phyloP scores from a whole-genome alignment of 2,329 filamentous ascomycete species.

The Colletotrichum godetiae region DNA sequence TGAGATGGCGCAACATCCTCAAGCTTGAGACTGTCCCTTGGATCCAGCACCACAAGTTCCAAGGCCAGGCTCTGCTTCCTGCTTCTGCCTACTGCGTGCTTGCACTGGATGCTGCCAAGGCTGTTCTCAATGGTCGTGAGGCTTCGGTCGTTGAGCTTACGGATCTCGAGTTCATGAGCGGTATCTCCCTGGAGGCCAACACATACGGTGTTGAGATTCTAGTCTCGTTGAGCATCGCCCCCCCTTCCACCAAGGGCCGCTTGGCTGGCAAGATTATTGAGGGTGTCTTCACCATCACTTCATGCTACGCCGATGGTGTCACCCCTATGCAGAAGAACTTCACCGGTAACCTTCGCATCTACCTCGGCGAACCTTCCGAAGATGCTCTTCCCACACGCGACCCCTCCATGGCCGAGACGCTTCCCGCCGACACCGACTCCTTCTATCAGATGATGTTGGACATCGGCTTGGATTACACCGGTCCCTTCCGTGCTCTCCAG shows the following conservation, averaged over 20 bases:
- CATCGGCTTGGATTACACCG: constrained; percentile 38
- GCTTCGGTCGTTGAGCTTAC: constrained; percentile 46
- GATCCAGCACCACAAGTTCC: constrained; percentile 50
- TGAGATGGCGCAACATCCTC: constrained; percentile 39
- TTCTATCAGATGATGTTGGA: constrained; percentile 37
- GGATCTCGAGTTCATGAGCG: constrained; percentile 46
- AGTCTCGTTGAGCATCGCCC: constrained; percentile 37
- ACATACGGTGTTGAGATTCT: constrained; percentile 40
- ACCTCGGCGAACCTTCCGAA: constrained; percentile 36
- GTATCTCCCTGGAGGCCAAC: constrained; percentile 44
- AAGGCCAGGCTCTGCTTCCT: constrained; percentile 55
- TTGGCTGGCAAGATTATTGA: constrained; percentile 19
- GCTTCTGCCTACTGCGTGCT: constrained; percentile 56
- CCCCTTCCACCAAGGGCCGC: constrained; percentile 31
- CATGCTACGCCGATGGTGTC: constrained; percentile 26
- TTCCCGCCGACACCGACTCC: constrained; percentile 37
- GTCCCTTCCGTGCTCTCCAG: constrained; percentile 36
- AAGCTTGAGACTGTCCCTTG: constrained; percentile 43
- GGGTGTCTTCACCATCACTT: constrained; percentile 36
- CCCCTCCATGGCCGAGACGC: constrained; percentile 33
- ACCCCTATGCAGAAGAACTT: constrained; percentile 36
- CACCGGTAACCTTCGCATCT: constrained; percentile 37
- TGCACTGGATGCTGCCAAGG: constrained; percentile 54
- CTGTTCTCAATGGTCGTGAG: constrained; percentile 38
- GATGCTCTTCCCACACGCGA: constrained; percentile 35